A percentile compares a stretch with the other conserved stretches of the same genome.
Conservation (phyloP, 257 asterid species). For the Penstemon newberryi region DNA sequence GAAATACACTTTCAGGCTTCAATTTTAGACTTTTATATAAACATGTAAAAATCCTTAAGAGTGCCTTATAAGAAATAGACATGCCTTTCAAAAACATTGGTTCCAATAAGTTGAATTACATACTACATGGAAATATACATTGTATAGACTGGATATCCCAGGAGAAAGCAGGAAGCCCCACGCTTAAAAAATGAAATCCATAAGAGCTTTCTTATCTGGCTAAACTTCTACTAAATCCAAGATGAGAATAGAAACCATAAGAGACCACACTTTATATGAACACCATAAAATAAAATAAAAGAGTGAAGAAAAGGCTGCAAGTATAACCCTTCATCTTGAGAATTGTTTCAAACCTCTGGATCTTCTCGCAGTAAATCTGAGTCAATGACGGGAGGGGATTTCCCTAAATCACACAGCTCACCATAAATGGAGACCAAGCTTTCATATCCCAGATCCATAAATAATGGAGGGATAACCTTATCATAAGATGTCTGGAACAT, state of each 20-base stretch:
- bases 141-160: too few species aligned
- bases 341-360: slow-evolving; percentile 62
- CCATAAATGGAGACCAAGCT: slow-evolving; percentile 59
- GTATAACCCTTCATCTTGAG: slow-evolving; percentile 19
- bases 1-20: too few species aligned
- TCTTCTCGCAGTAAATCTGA: slow-evolving; percentile 63
- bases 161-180: too few species aligned
- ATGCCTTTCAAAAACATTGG: too few species aligned
- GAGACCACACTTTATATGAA: neutral
- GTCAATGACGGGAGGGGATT: slow-evolving; percentile 67
- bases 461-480: slow-evolving; percentile 64
- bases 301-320: neutral
- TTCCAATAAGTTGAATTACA: too few species aligned
- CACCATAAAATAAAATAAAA: slow-evolving; percentile 8
- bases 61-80: too few species aligned
- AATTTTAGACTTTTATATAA: too few species aligned
- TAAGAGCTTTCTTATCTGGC: neutral
- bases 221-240: slow-evolving; percentile 12
- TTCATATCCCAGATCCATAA: slow-evolving; percentile 64
- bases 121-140: too few species aligned
- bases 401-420: slow-evolving; percentile 62
- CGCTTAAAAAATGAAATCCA: too few species aligned
- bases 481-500: slow-evolving; percentile 68
- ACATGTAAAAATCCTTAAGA: too few species aligned
- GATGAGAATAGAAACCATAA: neutral